These are phyloP conservation scores for Leptoxyphium fumago DNA, from an alignment of 2,329 filamentous ascomycete species.

Conservation along the genomic window DNA sequence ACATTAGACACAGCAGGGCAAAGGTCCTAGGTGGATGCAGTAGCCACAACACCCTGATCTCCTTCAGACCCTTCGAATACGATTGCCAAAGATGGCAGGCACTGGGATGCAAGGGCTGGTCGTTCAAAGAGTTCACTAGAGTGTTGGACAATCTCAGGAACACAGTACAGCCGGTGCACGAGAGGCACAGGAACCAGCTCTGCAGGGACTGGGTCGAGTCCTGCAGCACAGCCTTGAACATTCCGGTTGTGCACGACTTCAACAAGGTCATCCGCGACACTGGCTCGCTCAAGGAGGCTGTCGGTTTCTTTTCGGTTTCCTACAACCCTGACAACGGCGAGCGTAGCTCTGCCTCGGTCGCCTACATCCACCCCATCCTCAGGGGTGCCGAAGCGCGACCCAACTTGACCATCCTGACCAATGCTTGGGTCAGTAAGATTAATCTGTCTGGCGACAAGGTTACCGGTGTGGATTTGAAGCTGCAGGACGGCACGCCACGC, in stretches of 20 bases:
- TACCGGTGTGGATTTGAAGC: slow-evolving; percentile 55
- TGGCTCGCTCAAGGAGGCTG: slow-evolving; percentile 58
- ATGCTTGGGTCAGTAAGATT: slow-evolving; percentile 74
- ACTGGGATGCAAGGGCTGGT: slow-evolving; percentile 72
- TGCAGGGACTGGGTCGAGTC: slow-evolving; percentile 81
- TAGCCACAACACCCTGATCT: slow-evolving; percentile 87
- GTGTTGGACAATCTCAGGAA: slow-evolving; percentile 73
- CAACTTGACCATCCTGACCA: slow-evolving; percentile 74
- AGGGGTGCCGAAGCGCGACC: slow-evolving; percentile 67
- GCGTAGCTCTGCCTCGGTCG: slow-evolving; percentile 74
- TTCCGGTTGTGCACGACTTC: slow-evolving; percentile 74
- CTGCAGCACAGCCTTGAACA: slow-evolving; percentile 62
- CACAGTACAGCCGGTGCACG: slow-evolving; percentile 79
- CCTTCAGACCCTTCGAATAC: slow-evolving; percentile 80
- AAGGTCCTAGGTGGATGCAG: slow-evolving; percentile 89
- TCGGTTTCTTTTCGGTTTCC: slow-evolving; percentile 81
- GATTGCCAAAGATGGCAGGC: slow-evolving; percentile 75
- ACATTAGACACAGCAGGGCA: slow-evolving; percentile 81
- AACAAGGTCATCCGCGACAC: slow-evolving; percentile 66
- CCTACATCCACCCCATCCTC: slow-evolving; percentile 85
- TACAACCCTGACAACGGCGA: slow-evolving; percentile 83
- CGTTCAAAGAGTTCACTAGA: slow-evolving; percentile 70
- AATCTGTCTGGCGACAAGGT: slow-evolving; percentile 54
- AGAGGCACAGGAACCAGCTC: slow-evolving; percentile 74
- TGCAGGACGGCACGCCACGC: slow-evolving; percentile 44